Evolutionary conservation across 78 protist genomes (phyloP).

Genomic region (Speleostelium caveatum): DNA sequence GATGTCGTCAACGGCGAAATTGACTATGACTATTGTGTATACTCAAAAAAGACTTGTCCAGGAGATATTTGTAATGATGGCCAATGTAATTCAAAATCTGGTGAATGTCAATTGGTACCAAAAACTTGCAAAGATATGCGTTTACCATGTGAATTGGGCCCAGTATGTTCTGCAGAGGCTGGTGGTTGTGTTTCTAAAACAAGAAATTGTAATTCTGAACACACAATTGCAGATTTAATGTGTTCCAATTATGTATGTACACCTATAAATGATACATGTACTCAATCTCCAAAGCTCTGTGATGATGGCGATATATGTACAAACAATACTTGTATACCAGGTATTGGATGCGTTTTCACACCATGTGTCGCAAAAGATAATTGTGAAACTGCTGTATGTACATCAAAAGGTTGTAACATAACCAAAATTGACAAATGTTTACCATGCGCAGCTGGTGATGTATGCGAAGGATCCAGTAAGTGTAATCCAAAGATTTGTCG

Average conservation of each 20-base stretch:
- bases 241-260: background rate
- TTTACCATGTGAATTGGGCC: background rate
- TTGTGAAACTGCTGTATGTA: background rate
- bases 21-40: background rate
- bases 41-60: background rate
- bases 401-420: background rate
- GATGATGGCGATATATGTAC: constrained; percentile 44
- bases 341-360: background rate
- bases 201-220: background rate
- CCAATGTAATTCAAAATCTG: background rate
- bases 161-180: constrained; percentile 1
- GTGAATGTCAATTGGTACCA: constrained; percentile 6
- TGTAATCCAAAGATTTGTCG: constrained; percentile 4
- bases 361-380: background rate
- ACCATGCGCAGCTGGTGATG: background rate
- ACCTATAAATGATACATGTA: background rate
- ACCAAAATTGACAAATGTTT: constrained; percentile 2
- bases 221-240: constrained; percentile 15
- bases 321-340: constrained; percentile 32
- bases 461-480: background rate
- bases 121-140: no score
- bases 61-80: background rate
- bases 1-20: background rate
- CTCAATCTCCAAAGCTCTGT: background rate
- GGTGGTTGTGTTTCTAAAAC: constrained; percentile 27